Evolutionary conservation across 2,329 filamentous ascomycete genomes (phyloP), one percentile per base, ranked within the genome.

Genomic region (Trichophyton rubrum): DNA sequence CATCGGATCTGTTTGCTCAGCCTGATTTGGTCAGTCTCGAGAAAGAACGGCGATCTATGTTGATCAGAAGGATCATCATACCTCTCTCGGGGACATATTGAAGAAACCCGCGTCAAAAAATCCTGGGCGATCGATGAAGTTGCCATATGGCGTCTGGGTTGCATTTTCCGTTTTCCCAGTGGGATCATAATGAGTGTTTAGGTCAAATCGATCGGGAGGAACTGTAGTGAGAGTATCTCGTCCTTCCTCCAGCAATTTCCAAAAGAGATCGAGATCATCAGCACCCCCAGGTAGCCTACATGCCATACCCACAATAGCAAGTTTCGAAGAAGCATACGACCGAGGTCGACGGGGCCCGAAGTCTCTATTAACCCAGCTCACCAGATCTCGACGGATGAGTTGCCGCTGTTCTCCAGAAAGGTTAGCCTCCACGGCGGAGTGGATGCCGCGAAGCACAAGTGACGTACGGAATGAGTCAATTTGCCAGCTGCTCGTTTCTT

Each of bases 1-100:
- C 81, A 89, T 57, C 8, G 87, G 87, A 70, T 89, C 87, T 1
- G 86, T 89, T 70, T 89, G 85, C 61, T 82, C 82, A 35, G 87
- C 45, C 45, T 51, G 20, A 20, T 51, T 51, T 27, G 13, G 45
- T 51, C 45, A 27, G 22, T 27, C 22, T 51, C 20, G n/a, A 22
- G 11, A 51, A 30, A 22, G 11, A 51, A 30, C 11, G n/a, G 3
- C n/a, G 1, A 17, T 7, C 40, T n/a, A 7, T 43, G n/a, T 30
- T 6, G 6, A 30, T 30, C 27, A n/a, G n/a, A 43, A 17, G n/a
- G 40, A 13, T 6, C 30, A 51, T 5, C 45, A 27, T 51, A 51
- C 87, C 72, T 89, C 86, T 68, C 85, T 82, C 11, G 86, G 86
- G 38, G 86, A 89, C 84, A 90, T 89, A 73, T 88, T 88, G 80